A percentile compares a stretch with the other conserved stretches of the same genome.
phyloP scores from a whole-genome alignment of 768 basidiomycete species.

The Suillus tomentosus region DNA sequence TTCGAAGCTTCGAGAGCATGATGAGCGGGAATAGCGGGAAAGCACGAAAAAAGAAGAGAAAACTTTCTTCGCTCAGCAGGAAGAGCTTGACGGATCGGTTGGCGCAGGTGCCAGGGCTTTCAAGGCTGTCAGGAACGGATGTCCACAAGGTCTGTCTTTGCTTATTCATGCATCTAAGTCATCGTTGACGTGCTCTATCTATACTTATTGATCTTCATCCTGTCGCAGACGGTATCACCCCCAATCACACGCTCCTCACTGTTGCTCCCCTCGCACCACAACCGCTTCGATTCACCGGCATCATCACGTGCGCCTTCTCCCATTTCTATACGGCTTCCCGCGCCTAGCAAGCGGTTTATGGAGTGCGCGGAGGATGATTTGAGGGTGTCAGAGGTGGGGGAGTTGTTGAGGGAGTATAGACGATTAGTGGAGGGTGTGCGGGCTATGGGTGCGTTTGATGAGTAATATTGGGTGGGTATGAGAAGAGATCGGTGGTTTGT shows the following conservation, averaged over 20 bases:
- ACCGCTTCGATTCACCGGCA: slow-evolving; percentile 38
- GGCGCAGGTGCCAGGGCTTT: slow-evolving; percentile 68
- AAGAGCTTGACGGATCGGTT: slow-evolving; percentile 83
- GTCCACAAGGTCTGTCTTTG: slow-evolving; percentile 32
- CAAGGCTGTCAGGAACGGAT: slow-evolving; percentile 42
- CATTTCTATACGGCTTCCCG: slow-evolving; percentile 47
- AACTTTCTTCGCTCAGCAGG: slow-evolving; percentile 37
- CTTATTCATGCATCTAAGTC: slow-evolving; percentile 4
- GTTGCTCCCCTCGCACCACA: slow-evolving; percentile 26
- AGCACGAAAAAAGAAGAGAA: slow-evolving; percentile 23
- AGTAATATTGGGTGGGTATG: slow-evolving; percentile 9
- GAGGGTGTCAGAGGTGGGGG: slow-evolving; percentile 75
- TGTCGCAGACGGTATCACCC: slow-evolving; percentile 32
- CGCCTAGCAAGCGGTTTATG: slow-evolving; percentile 71
- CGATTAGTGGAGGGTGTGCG: slow-evolving; percentile 71
- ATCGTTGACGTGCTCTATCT: background rate
- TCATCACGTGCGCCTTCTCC: slow-evolving; percentile 44
- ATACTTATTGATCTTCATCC: background rate
- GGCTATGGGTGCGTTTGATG: slow-evolving; percentile 47
- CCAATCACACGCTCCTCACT: slow-evolving; percentile 44
- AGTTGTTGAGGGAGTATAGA: slow-evolving; percentile 81
- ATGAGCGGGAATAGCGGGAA: slow-evolving; percentile 47
- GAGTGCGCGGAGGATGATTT: slow-evolving; percentile 77
- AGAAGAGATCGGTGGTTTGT: background rate
- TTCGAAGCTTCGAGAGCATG: slow-evolving; percentile 88